Base-by-base conservation (phyloP, 768 basidiomycete genomes). In the Termitomyces sp. region DNA sequence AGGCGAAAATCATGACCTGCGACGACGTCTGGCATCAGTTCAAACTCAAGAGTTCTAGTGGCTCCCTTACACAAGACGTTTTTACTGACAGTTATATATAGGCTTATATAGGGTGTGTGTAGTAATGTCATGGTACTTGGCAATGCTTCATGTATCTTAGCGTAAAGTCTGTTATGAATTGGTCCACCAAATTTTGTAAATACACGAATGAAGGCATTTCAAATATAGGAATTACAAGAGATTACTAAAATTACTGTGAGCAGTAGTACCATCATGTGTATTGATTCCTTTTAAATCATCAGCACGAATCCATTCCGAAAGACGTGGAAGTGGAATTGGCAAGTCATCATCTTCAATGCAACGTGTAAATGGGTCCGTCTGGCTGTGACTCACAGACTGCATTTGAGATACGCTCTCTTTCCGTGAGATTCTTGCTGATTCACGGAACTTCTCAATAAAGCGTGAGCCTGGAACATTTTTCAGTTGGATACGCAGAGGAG, bases 1-100 rank as follows among this genome's bases (percentile, higher is more conserved):
- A 14, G 74, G 76, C 43, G 86, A 91, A 67, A 87, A 86, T 63
- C 69, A 74, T 43, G 73, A 72, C 56, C 77, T 91, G 16, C 73
- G 74, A 49, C 68, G 73, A 18, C 72, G 76, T 32, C 66, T 81
- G 14, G 53, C 61, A 56, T 57, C 24, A 29, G 32, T 43, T 29
- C 53, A 56, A 31, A 39, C 37, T 41, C 26, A 13, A 7, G 12
- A 36, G 26, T 10, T 18, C 26, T 26, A 37, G 5, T 37, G 22
- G 24, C 24, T 5, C 5, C 10, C 16, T 34, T 24, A 12, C 12
- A 7, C 5, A 39, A 22, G 22, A 24, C 24, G 1, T 34, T 34
- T 14, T 4, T 22, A 22, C 31, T 9, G 16, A 24, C 22, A 9
- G 1, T 24, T 31, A 32, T 32, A 32, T 62, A 41, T 48, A 55